Evolutionary conservation across 169 alveolate genomes (phyloP).

Genomic region (Plasmodium fragile): DNA sequence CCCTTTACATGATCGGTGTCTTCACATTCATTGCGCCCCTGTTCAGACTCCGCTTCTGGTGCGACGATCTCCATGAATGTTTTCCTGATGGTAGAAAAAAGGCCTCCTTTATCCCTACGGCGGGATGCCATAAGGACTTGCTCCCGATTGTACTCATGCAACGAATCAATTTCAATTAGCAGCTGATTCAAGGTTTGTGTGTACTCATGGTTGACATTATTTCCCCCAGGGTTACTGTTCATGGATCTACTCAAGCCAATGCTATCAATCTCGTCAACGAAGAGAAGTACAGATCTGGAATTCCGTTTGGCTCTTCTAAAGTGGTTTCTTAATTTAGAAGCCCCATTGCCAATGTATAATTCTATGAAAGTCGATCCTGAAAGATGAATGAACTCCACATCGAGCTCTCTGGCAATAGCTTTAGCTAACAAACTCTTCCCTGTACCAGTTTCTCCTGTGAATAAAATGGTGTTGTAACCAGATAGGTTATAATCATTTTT

Average conservation of each 20-base stretch:
- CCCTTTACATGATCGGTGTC: neutral
- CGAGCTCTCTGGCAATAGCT: constrained; percentile 49
- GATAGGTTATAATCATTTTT: neutral
- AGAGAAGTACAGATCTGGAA: constrained; percentile 24
- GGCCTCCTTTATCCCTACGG: neutral
- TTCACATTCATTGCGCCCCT: neutral
- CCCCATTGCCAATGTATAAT: constrained; percentile 72
- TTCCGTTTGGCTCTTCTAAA: constrained; percentile 51
- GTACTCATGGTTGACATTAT: constrained; percentile 41
- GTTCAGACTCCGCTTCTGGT: neutral
- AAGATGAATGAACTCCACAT: constrained; percentile 41
- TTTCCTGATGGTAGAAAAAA: neutral
- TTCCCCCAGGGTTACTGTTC: neutral
- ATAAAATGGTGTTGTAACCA: constrained; percentile 7
- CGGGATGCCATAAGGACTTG: neutral
- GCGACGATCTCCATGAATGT: neutral
- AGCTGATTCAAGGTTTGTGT: constrained; percentile 72
- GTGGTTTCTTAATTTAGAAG: constrained; percentile 40
- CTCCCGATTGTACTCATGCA: constrained; percentile 51
- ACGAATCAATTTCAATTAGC: constrained; percentile 43
- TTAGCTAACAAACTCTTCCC: constrained; percentile 68
- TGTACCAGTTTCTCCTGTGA: constrained; percentile 66
- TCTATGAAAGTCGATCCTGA: constrained; percentile 68
- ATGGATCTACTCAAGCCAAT: constrained; percentile 26
- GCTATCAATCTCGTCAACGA: constrained; percentile 73